A percentile compares a stretch with the other conserved stretches of the same genome.
phyloP scores from a whole-genome alignment of 192 early-diverging fungal species.

The Entomortierella lignicola region DNA sequence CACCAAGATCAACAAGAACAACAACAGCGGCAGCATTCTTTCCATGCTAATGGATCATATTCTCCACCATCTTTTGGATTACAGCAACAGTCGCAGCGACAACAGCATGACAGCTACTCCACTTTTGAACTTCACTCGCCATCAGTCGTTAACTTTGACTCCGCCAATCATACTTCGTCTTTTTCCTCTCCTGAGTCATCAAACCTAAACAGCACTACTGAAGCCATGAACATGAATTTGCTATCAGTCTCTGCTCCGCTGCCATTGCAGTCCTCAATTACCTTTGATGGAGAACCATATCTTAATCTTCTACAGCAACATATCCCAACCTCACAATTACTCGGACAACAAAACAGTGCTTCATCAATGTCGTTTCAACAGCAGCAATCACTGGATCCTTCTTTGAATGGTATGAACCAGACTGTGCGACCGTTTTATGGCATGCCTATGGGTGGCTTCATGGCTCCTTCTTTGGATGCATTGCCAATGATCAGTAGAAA shows the following conservation, averaged over 20 bases:
- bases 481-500: conserved; percentile 30
- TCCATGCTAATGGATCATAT: neutral
- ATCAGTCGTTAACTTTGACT: conserved; percentile 10
- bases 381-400: conserved; percentile 26
- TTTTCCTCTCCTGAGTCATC: conserved; percentile 25
- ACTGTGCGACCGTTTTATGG: conserved; percentile 37
- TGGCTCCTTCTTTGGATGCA: conserved; percentile 30
- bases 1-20: conserved; percentile 1
- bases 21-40: neutral
- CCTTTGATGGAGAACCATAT: conserved; percentile 11
- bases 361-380: conserved; percentile 15
- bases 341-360: conserved; percentile 5
- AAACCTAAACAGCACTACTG: neutral
- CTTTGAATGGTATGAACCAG: neutral
- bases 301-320: conserved; percentile 30
- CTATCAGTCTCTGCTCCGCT: conserved; percentile 16
- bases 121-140: conserved; percentile 4
- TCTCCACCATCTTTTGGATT: conserved; percentile 6
- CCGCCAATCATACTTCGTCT: conserved; percentile 4
- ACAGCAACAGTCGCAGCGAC: conserved; percentile 14
- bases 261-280: conserved; percentile 7
- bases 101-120: neutral
- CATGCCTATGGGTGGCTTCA: conserved; percentile 49
- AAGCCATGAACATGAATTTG: conserved; percentile 12
- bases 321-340: conserved; percentile 24